Percentiles rank a stretch among this genome's conserved stretches.
Conservation (phyloP, 2,329 filamentous ascomycete genomes). For the Claviceps sp. region DNA sequence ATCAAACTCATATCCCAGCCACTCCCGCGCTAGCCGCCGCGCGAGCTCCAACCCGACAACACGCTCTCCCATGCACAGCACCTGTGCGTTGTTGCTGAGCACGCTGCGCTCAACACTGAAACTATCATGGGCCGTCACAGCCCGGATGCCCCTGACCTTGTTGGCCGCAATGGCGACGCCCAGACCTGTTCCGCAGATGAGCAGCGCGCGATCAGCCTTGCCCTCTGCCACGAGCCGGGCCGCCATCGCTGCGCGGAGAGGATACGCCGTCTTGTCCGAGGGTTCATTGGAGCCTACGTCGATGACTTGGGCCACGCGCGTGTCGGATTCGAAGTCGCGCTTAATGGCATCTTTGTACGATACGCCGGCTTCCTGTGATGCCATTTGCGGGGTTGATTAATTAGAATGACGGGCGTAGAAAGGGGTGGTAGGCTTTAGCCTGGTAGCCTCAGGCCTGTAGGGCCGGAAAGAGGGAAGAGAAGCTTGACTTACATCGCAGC, state of each 20-base stretch:
- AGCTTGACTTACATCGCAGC: conserved; percentile 36
- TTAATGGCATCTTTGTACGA: conserved; percentile 70
- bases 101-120: conserved; percentile 73
- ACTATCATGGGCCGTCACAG: conserved; percentile 80
- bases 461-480: background rate
- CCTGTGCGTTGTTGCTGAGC: conserved; percentile 75
- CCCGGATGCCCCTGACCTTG: conserved; percentile 71
- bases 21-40: conserved; percentile 63
- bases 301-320: conserved; percentile 51
- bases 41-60: conserved; percentile 74
- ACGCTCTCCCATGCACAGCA: conserved; percentile 74
- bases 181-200: conserved; percentile 77
- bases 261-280: conserved; percentile 69
- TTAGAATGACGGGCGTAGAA: background rate
- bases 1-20: conserved; percentile 76
- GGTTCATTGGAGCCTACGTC: conserved; percentile 59
- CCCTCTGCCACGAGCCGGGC: conserved; percentile 48
- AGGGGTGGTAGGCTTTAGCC: too few relatives aligned
- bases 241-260: conserved; percentile 62
- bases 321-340: conserved; percentile 52
- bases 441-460: too few relatives aligned
- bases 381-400: background rate
- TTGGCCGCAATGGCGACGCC: conserved; percentile 84
- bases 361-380: conserved; percentile 52
- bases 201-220: conserved; percentile 60